Percentiles rank a stretch among this genome's conserved stretches.
phyloP scores from a whole-genome alignment of 23 red algal species.

The Cyanidiococcus yangmingshanensis region DNA sequence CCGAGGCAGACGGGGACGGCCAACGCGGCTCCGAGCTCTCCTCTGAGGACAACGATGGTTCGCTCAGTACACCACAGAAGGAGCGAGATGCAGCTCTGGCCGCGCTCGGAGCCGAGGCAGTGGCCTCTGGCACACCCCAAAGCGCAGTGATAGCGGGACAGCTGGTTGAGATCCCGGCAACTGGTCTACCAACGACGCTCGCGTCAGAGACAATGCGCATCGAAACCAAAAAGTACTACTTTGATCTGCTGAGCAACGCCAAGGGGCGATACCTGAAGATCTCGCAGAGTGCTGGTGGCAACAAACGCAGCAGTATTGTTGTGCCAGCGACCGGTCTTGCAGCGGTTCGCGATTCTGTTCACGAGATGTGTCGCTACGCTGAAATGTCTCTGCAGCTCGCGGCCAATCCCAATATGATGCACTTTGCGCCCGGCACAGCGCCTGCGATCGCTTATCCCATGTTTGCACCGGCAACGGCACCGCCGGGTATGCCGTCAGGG shows the following conservation, averaged over 20 bases:
- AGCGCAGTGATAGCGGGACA: conserved; percentile 8
- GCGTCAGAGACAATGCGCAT: conserved; percentile 29
- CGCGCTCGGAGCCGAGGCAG: conserved; percentile 5
- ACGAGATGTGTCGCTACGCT: conserved; percentile 13
- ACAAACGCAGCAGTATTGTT: conserved; percentile 13
- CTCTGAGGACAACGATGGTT: not conserved
- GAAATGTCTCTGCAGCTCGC: not conserved
- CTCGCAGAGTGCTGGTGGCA: conserved; percentile 31
- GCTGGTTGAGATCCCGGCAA: conserved; percentile 11
- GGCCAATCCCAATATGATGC: not conserved
- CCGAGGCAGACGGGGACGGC: not conserved
- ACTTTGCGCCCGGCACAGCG: not conserved
- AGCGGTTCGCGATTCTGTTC: not conserved
- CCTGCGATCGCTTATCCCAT: conserved; percentile 16
- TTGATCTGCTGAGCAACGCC: conserved; percentile 60
- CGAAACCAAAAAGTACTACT: conserved; percentile 59
- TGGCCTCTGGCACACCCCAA: conserved; percentile 7
- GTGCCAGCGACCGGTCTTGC: not conserved
- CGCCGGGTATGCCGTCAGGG: not conserved
- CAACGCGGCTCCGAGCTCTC: not conserved
- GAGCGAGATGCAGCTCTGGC: not conserved
- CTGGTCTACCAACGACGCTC: conserved; percentile 17
- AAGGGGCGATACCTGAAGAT: conserved; percentile 64
- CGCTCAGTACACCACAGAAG: not conserved
- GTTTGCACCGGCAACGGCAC: not conserved